A percentile compares a stretch with the other conserved stretches of the same genome.
Evolutionary conservation across 345 rosid genomes (phyloP).

Genomic region (Camelina neglecta): DNA sequence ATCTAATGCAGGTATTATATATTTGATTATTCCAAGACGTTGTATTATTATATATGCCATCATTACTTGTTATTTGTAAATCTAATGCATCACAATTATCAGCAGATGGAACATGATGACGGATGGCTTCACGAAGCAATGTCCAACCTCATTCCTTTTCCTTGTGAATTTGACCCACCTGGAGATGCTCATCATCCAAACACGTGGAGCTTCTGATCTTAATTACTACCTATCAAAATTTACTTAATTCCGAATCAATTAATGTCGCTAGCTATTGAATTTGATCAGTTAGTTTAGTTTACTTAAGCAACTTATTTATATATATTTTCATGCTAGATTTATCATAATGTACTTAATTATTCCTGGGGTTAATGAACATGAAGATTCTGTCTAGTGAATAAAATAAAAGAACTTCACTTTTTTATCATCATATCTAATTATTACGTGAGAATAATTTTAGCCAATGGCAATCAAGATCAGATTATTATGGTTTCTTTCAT

Average conservation of each 20-base stretch:
- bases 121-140: conserved; percentile 86
- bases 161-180: conserved; percentile 45
- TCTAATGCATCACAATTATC: neutral
- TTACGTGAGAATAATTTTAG: conserved; percentile 22
- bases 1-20: conserved; percentile 50
- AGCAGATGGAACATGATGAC: conserved; percentile 67
- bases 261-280: conserved; percentile 29
- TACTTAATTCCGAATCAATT: conserved; percentile 10
- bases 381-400: conserved; percentile 37
- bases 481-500: conserved; percentile 3
- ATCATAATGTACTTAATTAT: conserved; percentile 38
- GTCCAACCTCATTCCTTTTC: conserved; percentile 68
- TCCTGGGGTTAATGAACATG: conserved; percentile 31
- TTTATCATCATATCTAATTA: conserved; percentile 11
- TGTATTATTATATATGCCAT: neutral
- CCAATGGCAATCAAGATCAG: conserved; percentile 22
- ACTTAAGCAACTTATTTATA: conserved; percentile 19
- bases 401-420: conserved; percentile 27
- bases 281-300: conserved; percentile 36
- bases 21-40: neutral
- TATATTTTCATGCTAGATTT: conserved; percentile 6
- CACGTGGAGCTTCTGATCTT: conserved; percentile 44
- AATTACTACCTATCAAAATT: neutral
- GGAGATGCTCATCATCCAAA: conserved; percentile 41
- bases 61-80: neutral